Evolutionary conservation across 176 grass and related monocot species (phyloP), one percentile per base, ranked within the genome.

Genomic region (Cocos nucifera): DNA sequence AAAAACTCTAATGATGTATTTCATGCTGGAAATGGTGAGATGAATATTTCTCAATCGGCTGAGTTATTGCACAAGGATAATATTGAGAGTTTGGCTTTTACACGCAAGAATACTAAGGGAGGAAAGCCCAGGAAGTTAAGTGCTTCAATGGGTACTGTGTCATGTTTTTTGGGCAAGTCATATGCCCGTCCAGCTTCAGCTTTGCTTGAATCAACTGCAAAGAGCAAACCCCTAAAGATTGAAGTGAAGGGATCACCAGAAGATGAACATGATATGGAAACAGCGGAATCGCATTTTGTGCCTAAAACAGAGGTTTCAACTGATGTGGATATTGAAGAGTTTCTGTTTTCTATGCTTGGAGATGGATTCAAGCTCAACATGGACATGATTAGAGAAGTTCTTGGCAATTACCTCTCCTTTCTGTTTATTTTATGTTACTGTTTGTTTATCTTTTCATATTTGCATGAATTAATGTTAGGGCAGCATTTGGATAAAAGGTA

Each of bases 271-370:
- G 67, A 93, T 50, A 6, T 55, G 55, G 72, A 78, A 74, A 26
- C 19, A 16, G 57, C 57, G 69, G 59, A 68, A 76, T 61, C 75
- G 67, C 56, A 75, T 66, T 82, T 75, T 73, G 75, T 67, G 69
- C 49, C 78, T 22, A 80, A 72, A 69, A 83, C 56, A 72, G 83
- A 84, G 21, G 73, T 56, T 79, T 69, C 86, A 52, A 52, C 62
- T 70, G 77, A 95, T 65, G 84, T 66, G 50, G 80, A 90, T 84
- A 66, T 95, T 51, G 92, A 96, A 71, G 80, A 90, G 44, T 97
- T 90, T 51, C 81, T 96, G n/a, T 88, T 90, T 79, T 83, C 69
- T 71, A 97, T 97, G 87, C 83, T 97, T 77, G 87, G 81, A 72
- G 92, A 90, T 69, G 92, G 92, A 72, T 97, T 87, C 73, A 91